Evolutionary conservation across 2,329 filamentous ascomycete genomes (phyloP).

Genomic region (Cytospora piceicola): DNA sequence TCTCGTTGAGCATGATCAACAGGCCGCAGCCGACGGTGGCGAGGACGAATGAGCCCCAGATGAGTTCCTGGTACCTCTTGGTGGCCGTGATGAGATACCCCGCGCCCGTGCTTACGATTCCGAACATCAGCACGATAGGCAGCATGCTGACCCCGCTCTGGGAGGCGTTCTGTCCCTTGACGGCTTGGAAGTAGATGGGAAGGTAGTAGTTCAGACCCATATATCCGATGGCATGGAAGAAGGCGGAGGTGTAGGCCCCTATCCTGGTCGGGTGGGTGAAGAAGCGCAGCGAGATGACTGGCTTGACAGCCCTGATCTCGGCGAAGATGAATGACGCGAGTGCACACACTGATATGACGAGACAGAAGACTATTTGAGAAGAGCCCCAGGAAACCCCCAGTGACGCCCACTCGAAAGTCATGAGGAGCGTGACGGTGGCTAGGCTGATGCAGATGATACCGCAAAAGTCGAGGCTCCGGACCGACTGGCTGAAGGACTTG

Average conservation of each 20-base stretch:
- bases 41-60: constrained; percentile 10
- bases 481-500: constrained; percentile 6
- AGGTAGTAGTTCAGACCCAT: constrained; percentile 32
- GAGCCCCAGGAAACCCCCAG: constrained; percentile 14
- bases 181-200: constrained; percentile 41
- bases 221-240: constrained; percentile 17
- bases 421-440: constrained; percentile 7
- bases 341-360: constrained; percentile 10
- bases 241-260: constrained; percentile 12
- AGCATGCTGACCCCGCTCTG: constrained; percentile 42
- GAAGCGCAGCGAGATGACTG: constrained; percentile 27
- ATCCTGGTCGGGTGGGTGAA: constrained; percentile 24
- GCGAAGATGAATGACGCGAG: constrained; percentile 15
- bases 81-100: constrained; percentile 24
- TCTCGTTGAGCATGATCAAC: constrained; percentile 10
- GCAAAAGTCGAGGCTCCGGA: constrained; percentile 10
- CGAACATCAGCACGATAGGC: constrained; percentile 55
- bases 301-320: constrained; percentile 18
- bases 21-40: constrained; percentile 17
- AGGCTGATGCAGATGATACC: constrained; percentile 12
- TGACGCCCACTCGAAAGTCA: constrained; percentile 21
- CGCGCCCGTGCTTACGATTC: constrained; percentile 48
- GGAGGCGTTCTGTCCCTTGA: constrained; percentile 37
- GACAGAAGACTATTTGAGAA: constrained; percentile 13
- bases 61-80: constrained; percentile 16